These are phyloP conservation scores for Clathrospora elynae DNA, from an alignment of 2,329 filamentous ascomycete species.

Conservation along the genomic window DNA sequence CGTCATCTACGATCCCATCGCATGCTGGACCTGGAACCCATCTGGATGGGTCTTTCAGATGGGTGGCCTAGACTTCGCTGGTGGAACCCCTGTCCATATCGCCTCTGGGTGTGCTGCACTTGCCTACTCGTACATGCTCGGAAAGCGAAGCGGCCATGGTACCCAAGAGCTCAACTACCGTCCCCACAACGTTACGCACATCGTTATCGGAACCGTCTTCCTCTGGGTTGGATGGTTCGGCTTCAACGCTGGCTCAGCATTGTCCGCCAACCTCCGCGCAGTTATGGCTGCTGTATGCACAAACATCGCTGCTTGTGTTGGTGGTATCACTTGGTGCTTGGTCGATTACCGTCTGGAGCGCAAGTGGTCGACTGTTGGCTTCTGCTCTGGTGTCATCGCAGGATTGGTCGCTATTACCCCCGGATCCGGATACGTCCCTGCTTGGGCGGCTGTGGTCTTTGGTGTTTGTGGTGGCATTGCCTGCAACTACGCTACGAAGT, in stretches of 20 bases:
- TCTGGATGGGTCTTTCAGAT: conserved; percentile 78
- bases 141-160: conserved; percentile 81
- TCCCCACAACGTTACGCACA: conserved; percentile 90
- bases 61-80: conserved; percentile 86
- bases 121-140: conserved; percentile 89
- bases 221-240: conserved; percentile 96
- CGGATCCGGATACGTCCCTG: conserved; percentile 81
- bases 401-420: conserved; percentile 88
- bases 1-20: conserved; percentile 87
- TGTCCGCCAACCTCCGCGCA: conserved; percentile 80
- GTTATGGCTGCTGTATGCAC: conserved; percentile 87
- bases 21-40: conserved; percentile 94
- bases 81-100: conserved; percentile 89
- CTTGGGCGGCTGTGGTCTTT: conserved; percentile 82
- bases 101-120: conserved; percentile 80
- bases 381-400: conserved; percentile 88
- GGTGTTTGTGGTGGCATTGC: conserved; percentile 75
- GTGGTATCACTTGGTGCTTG: conserved; percentile 86
- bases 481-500: conserved; percentile 89
- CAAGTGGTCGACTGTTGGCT: conserved; percentile 92
- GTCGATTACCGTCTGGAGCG: conserved; percentile 86
- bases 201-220: conserved; percentile 90
- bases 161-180: conserved; percentile 90
- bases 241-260: conserved; percentile 86
- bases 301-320: conserved; percentile 81